phyloP scores from a whole-genome alignment of 73 alveolate species.

The Symbiodinium pilosum region DNA sequence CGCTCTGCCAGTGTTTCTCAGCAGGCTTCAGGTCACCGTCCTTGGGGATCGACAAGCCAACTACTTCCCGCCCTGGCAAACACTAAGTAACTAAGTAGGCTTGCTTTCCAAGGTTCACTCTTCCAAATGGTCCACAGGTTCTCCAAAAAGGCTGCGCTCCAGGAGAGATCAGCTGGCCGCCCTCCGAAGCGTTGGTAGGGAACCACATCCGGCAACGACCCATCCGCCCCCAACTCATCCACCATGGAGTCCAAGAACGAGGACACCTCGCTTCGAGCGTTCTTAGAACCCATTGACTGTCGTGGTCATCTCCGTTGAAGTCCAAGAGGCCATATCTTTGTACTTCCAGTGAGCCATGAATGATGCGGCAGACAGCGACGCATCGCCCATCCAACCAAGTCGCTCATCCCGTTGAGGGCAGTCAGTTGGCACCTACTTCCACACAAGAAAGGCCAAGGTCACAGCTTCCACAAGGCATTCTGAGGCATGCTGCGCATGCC shows the following conservation, averaged over 20 bases:
- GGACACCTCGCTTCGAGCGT: not conserved
- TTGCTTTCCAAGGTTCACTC: not conserved
- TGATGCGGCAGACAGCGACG: not conserved
- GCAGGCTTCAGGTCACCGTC: conserved; percentile 3
- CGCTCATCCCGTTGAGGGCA: conserved; percentile 31
- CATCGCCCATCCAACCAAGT: conserved; percentile 22
- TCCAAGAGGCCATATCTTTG: not conserved
- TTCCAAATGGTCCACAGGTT: not conserved
- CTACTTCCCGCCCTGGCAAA: not conserved
- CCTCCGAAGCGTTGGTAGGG: conserved; percentile 23
- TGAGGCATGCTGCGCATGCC: too few species aligned
- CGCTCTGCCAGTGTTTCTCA: not conserved
- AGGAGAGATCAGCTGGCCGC: conserved; percentile 12
- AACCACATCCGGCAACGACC: conserved; percentile 18
- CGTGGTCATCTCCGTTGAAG: too few species aligned
- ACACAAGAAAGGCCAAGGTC: not conserved
- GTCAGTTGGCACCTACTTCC: conserved; percentile 14
- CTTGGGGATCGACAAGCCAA: not conserved
- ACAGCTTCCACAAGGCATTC: not conserved
- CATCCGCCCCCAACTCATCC: not conserved
- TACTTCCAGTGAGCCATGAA: not conserved
- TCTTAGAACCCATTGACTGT: too few species aligned
- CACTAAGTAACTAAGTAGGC: not conserved
- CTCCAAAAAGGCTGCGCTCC: conserved; percentile 12
- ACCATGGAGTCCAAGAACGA: not conserved